Evolutionary conservation across 106 monocot species (phyloP).

Genomic region (Narthecium ossifragum): DNA sequence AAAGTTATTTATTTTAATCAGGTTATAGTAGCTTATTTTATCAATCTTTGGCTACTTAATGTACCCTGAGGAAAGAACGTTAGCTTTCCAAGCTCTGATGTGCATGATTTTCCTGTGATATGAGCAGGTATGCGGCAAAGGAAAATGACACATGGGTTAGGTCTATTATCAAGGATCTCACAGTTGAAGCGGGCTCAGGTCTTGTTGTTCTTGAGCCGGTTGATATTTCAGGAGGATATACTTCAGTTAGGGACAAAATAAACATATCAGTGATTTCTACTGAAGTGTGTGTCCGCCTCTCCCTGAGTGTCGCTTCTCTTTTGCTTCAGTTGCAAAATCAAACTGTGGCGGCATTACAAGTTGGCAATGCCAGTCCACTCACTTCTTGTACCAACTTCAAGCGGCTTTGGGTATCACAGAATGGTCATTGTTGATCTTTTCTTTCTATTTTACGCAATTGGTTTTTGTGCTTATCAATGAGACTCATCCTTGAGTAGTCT

Average conservation of each 20-base stretch:
- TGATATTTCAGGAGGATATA: constrained; percentile 84
- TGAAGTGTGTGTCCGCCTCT: constrained; percentile 77
- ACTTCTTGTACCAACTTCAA: constrained; percentile 81
- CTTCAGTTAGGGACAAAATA: constrained; percentile 86
- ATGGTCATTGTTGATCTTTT: constrained; percentile 40
- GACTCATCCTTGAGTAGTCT: not conserved
- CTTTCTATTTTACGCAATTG: not conserved
- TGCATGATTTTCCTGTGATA: constrained; percentile 3
- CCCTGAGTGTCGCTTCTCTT: constrained; percentile 76
- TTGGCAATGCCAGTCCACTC: constrained; percentile 64
- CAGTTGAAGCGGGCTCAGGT: constrained; percentile 92
- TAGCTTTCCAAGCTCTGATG: not conserved
- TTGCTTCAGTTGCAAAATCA: constrained; percentile 82
- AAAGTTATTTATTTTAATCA: not conserved
- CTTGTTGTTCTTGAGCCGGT: constrained; percentile 85
- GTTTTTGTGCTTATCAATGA: not conserved
- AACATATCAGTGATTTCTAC: constrained; percentile 68
- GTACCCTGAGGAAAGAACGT: too few species aligned
- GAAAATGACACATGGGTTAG: constrained; percentile 78
- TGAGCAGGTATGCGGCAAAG: constrained; percentile 78
- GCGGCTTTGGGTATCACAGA: constrained; percentile 66
- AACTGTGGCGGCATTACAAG: constrained; percentile 66
- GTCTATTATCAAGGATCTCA: constrained; percentile 76
- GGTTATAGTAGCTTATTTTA: not conserved
- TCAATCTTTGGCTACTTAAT: too few species aligned